phyloP scores from a whole-genome alignment of 2,329 filamentous ascomycete genomes.

The Macrophomina tecta region DNA sequence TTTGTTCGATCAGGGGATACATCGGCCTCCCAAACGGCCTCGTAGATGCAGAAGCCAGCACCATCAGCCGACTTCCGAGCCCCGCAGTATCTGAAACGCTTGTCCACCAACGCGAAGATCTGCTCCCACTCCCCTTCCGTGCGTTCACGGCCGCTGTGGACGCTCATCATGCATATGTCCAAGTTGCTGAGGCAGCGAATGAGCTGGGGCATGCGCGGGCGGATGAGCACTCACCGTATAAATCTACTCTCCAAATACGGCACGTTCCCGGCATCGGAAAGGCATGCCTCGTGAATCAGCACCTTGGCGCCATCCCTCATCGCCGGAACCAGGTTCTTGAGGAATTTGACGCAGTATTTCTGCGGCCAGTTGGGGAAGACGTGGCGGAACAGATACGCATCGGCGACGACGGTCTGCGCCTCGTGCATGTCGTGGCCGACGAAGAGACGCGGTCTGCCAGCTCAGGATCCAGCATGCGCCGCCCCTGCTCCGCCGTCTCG shows the following conservation, averaged over 20 bases:
- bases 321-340: constrained; percentile 48
- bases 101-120: constrained; percentile 22
- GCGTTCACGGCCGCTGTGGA: constrained; percentile 13
- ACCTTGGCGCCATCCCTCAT: constrained; percentile 37
- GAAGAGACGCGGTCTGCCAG: constrained; percentile 32
- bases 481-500: constrained; percentile 28
- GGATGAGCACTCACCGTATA: not conserved
- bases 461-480: constrained; percentile 20
- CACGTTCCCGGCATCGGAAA: not conserved
- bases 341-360: constrained; percentile 44
- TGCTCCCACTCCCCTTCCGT: constrained; percentile 15
- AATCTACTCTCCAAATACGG: not conserved
- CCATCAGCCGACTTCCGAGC: not conserved
- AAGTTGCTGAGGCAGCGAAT: not conserved
- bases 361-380: constrained; percentile 69
- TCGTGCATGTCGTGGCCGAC: too few species aligned
- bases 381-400: constrained; percentile 65
- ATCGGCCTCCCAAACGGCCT: not conserved
- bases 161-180: constrained; percentile 20
- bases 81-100: constrained; percentile 20
- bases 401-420: constrained; percentile 49
- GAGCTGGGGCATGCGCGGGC: too few species aligned
- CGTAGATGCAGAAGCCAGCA: not conserved
- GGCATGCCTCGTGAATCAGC: constrained; percentile 26
- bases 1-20: too few species aligned